phyloP scores from a whole-genome alignment of 176 grass and related monocot genomes.

The Melocanna baccifera region DNA sequence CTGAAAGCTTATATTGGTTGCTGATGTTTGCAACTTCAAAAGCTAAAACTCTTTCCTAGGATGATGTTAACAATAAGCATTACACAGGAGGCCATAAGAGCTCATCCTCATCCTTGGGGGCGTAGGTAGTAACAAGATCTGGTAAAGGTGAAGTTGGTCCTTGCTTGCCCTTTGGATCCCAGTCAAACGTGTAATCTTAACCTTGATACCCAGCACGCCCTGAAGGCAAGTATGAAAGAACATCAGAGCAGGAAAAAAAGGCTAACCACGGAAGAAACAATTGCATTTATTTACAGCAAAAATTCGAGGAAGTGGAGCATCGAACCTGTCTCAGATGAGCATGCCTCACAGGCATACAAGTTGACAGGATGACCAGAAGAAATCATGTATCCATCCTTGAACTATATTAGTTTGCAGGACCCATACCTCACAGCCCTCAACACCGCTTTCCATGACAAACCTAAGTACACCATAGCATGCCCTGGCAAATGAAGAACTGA shows the following conservation, averaged over 20 bases:
- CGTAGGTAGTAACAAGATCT: conserved; percentile 71
- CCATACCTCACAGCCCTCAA: conserved; percentile 73
- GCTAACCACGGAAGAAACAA: neutral
- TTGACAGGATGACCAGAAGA: conserved; percentile 80
- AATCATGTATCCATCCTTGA: conserved; percentile 89
- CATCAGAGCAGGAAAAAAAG: neutral
- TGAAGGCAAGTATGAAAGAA: conserved; percentile 15
- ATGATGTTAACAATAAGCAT: neutral
- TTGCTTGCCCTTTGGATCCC: conserved; percentile 72
- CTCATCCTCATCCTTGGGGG: conserved; percentile 66
- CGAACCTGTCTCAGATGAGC: conserved; percentile 77
- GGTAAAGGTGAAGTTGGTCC: conserved; percentile 59
- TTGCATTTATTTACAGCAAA: neutral
- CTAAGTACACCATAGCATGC: conserved; percentile 84
- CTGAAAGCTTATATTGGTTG: conserved; percentile 9
- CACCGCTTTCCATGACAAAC: conserved; percentile 90
- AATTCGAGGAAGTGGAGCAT: neutral
- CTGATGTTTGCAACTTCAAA: conserved; percentile 3
- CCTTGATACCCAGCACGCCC: conserved; percentile 85
- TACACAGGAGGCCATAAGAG: conserved; percentile 23
- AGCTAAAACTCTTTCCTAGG: conserved; percentile 16
- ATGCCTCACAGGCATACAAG: conserved; percentile 67
- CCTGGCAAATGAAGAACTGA: conserved; percentile 3
- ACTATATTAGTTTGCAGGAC: neutral
- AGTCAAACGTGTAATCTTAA: conserved; percentile 86